Evolutionary conservation across 2,329 filamentous ascomycete genomes (phyloP).

Genomic region (Phyllosticta paracitricarpa): DNA sequence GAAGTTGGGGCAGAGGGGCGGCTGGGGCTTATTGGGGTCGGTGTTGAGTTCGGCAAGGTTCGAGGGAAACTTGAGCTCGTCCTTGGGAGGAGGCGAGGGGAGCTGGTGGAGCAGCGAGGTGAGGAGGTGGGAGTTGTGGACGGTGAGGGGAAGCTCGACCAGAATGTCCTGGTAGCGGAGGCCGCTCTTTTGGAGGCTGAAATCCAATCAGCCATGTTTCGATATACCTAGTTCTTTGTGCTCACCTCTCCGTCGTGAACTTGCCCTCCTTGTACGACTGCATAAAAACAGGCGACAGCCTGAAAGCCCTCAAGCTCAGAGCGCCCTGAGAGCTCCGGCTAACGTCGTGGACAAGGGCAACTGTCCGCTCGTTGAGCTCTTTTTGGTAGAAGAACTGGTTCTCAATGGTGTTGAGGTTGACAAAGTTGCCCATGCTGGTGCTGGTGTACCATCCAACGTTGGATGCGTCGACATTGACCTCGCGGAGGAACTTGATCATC

Average conservation of each 20-base stretch:
- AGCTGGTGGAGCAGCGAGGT: slow-evolving; percentile 93
- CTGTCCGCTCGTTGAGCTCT: slow-evolving; percentile 73
- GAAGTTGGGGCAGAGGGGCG: slow-evolving; percentile 74
- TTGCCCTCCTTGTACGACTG: slow-evolving; percentile 90
- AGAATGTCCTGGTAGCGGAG: slow-evolving; percentile 90
- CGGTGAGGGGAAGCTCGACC: slow-evolving; percentile 73
- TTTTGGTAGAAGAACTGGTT: slow-evolving; percentile 98
- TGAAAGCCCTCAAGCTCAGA: slow-evolving; percentile 82
- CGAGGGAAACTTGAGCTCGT: slow-evolving; percentile 63
- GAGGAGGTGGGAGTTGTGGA: slow-evolving; percentile 96
- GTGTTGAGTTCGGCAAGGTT: slow-evolving; percentile 69
- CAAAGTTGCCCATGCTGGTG: slow-evolving; percentile 96
- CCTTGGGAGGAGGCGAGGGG: slow-evolving; percentile 54
- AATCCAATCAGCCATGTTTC: not conserved
- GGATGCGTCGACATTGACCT: slow-evolving; percentile 97
- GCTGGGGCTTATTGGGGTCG: slow-evolving; percentile 47
- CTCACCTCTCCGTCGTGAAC: slow-evolving; percentile 91
- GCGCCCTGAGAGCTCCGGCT: slow-evolving; percentile 89
- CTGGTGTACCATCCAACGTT: slow-evolving; percentile 98
- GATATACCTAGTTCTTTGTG: not conserved
- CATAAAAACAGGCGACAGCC: slow-evolving; percentile 80
- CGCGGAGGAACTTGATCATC: slow-evolving; percentile 93
- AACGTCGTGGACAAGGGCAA: slow-evolving; percentile 89
- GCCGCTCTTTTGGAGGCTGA: slow-evolving; percentile 85
- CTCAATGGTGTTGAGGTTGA: slow-evolving; percentile 91